Percentiles rank a stretch among this genome's conserved stretches.
Conservation (phyloP, 768 basidiomycete species). For the Trametes meyenii region DNA sequence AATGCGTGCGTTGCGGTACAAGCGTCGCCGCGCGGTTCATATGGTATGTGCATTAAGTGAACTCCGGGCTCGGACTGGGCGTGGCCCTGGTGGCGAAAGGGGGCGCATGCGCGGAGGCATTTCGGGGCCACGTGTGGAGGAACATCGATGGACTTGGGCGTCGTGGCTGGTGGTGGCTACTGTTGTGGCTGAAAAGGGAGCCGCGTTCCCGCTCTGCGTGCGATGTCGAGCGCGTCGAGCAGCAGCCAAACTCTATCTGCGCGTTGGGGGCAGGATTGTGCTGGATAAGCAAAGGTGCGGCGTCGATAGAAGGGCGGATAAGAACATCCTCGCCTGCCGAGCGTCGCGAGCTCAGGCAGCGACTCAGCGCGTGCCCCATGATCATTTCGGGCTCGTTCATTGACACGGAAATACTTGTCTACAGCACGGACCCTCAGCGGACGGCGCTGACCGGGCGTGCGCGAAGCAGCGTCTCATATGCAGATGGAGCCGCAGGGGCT, state of each 20-base stretch:
- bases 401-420: background rate
- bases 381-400: background rate
- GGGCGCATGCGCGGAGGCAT: constrained; percentile 8
- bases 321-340: constrained; percentile 16
- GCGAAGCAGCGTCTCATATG: background rate
- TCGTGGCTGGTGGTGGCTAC: too few relatives aligned
- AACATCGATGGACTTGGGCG: constrained; percentile 9
- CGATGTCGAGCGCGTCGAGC: background rate
- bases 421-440: background rate
- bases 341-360: constrained; percentile 4
- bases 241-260: background rate
- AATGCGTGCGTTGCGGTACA: background rate
- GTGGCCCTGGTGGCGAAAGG: background rate
- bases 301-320: constrained; percentile 18
- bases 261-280: background rate
- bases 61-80: background rate
- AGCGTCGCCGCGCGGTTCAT: background rate
- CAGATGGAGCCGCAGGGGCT: background rate
- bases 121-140: constrained; percentile 10
- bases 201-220: background rate
- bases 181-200: background rate
- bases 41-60: background rate
- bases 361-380: constrained; percentile 2
- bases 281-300: constrained; percentile 12
- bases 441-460: background rate